phyloP scores from a whole-genome alignment of 495 filamentous ascomycete species.

The Xylaria castorea region DNA sequence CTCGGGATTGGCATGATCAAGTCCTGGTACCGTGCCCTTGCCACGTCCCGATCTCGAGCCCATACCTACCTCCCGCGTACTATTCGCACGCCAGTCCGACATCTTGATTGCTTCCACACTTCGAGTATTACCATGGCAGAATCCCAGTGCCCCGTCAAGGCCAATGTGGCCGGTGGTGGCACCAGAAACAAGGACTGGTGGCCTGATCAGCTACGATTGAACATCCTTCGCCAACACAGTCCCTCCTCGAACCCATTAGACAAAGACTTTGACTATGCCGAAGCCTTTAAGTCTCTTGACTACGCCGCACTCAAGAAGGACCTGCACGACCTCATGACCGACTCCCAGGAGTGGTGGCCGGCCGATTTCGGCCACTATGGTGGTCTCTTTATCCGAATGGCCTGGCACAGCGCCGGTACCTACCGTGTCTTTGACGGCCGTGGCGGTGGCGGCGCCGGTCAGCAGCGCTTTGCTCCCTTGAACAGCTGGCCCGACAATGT shows the following conservation, averaged over 20 bases:
- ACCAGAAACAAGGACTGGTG: constrained; percentile 73
- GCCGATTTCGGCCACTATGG: constrained; percentile 81
- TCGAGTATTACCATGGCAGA: constrained; percentile 27
- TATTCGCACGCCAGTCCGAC: background rate
- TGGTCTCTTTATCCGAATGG: constrained; percentile 77
- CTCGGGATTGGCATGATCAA: background rate
- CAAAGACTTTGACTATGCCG: constrained; percentile 70
- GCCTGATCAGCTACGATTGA: constrained; percentile 67
- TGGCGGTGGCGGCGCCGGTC: constrained; percentile 72
- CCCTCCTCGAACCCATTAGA: constrained; percentile 62
- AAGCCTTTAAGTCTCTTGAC: constrained; percentile 73
- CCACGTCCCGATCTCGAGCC: background rate
- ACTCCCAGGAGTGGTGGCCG: constrained; percentile 79
- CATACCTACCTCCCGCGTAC: background rate
- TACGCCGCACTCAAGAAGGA: constrained; percentile 76
- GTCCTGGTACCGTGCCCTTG: background rate
- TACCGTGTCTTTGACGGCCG: constrained; percentile 76
- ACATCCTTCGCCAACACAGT: constrained; percentile 75
- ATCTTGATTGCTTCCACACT: background rate
- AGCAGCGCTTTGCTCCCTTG: constrained; percentile 77
- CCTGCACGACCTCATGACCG: constrained; percentile 68
- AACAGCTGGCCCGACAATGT: constrained; percentile 85
- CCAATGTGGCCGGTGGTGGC: constrained; percentile 67
- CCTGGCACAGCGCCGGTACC: constrained; percentile 78
- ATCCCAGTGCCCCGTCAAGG: constrained; percentile 57